Conservation (phyloP, 495 filamentous ascomycete genomes). For the Penicillium angulare region DNA sequence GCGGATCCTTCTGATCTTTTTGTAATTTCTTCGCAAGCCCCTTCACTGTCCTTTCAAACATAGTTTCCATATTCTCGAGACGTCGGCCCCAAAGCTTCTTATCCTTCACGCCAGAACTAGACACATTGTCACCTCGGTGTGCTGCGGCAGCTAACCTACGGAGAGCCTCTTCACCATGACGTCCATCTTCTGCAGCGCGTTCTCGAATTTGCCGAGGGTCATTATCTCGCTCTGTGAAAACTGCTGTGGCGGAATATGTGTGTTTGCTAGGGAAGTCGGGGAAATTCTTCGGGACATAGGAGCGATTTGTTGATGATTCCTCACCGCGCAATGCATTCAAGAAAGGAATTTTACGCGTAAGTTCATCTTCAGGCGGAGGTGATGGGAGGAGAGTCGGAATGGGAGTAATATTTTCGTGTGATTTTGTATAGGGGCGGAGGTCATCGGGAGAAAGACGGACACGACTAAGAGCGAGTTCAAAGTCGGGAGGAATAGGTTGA, state of each 20-base stretch:
- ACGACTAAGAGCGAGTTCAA: constrained; percentile 58
- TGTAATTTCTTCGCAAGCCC: constrained; percentile 34
- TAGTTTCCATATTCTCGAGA: constrained; percentile 45
- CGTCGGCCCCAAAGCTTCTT: constrained; percentile 46
- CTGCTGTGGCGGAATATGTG: constrained; percentile 66
- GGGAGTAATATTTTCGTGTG: constrained; percentile 29
- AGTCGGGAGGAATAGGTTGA: constrained; percentile 65
- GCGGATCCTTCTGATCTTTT: constrained; percentile 17
- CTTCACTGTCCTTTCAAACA: constrained; percentile 50
- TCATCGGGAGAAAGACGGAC: constrained; percentile 34
- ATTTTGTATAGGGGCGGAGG: constrained; percentile 39
- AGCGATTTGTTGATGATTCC: constrained; percentile 43
- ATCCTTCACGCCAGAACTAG: constrained; percentile 33
- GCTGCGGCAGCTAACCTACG: constrained; percentile 60
- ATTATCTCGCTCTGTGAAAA: constrained; percentile 62
- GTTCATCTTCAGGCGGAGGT: constrained; percentile 46
- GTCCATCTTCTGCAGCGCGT: constrained; percentile 67
- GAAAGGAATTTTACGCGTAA: constrained; percentile 40
- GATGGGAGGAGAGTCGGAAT: constrained; percentile 39
- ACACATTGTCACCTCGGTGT: constrained; percentile 43
- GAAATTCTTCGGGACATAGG: constrained; percentile 65
- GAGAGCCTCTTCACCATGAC: constrained; percentile 71
- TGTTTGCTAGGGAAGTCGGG: constrained; percentile 71
- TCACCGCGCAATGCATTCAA: constrained; percentile 55
- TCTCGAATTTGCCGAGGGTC: constrained; percentile 73